Evolutionary conservation across 768 basidiomycete genomes (phyloP), one percentile per base, ranked within the genome.

Genomic region (Clitopilus passeckerianus): DNA sequence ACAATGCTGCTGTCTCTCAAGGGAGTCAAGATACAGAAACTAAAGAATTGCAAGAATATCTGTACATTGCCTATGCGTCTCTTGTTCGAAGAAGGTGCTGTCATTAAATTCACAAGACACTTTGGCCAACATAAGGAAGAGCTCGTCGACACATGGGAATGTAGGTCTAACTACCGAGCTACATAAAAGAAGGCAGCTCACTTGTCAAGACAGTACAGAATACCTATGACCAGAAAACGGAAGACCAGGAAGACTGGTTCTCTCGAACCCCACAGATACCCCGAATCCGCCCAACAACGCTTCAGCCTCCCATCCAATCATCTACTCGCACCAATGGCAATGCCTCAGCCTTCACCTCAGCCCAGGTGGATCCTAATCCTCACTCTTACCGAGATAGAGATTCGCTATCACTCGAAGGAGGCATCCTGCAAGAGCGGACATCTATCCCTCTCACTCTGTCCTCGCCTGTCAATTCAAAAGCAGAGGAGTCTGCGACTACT

Each of bases 1-100:
- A 70, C 70, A 41, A 63, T 87, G 23, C 67, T 68, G n/a, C 56
- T 87, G n/a, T 74, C 79, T 16, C 73, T 86, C 18, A 78, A 74
- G 59, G 82, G 82, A 1, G 72, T 72, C 23, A 60, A 59, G 24
- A 59, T 83, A 20, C 70, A 71, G 35, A 70, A 52, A 68, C 54
- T 60, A 20, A 35, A 57, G 23, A 65, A 65, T 18, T 65, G 64
- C 27, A 72, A 68, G 41, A 64, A 69, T 10, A 63, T 68, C 5
- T 71, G 68, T 55, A 72, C 61, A 22, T 66, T 80, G n/a, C 75
- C 79, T 30, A 67, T 83, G 58, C 61, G 64, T 18, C 68, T 86
- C 59, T 62, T 67, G 30, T 86, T 77, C 61, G 64, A 68, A 2
- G 68, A 75, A 4, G 84, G 83, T 16, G 75, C 77, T 22, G 58